These are phyloP conservation scores for Hemerocallis citrina DNA, from an alignment of 106 monocot genomes.

Conservation along the genomic window DNA sequence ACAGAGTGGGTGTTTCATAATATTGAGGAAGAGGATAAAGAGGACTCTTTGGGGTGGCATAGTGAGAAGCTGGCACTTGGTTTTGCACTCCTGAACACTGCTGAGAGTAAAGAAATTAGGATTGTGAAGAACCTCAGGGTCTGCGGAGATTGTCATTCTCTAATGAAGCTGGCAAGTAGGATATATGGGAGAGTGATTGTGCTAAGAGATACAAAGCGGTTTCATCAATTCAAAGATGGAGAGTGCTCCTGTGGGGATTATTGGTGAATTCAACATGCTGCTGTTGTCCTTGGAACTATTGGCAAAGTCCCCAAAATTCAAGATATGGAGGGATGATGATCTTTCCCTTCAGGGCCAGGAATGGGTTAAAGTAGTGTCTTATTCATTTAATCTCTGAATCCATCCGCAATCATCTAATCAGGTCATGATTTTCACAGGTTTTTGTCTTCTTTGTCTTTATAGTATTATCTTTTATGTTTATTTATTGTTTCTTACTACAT, in stretches of 20 bases:
- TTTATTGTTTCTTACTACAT: neutral
- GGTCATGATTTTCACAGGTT: neutral
- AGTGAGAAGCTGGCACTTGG: conserved; percentile 55
- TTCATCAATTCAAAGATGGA: conserved; percentile 75
- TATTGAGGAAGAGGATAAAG: conserved; percentile 58
- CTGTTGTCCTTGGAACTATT: no score
- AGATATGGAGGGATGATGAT: neutral
- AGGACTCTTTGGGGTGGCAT: conserved; percentile 38
- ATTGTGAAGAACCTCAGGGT: conserved; percentile 35
- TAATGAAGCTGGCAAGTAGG: conserved; percentile 48
- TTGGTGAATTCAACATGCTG: conserved; percentile 37
- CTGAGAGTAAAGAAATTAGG: conserved; percentile 15
- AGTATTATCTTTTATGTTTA: neutral
- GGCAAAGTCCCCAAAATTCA: no score
- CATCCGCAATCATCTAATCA: neutral
- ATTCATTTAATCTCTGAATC: neutral
- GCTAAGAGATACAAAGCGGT: conserved; percentile 69
- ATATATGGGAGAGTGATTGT: conserved; percentile 45
- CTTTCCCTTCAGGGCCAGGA: neutral
- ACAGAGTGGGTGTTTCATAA: conserved; percentile 56
- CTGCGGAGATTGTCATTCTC: conserved; percentile 52
- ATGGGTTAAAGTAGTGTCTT: neutral
- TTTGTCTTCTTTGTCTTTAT: neutral
- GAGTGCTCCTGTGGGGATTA: conserved; percentile 77
- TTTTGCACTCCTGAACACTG: conserved; percentile 29